Base-by-base conservation (phyloP, 2,329 filamentous ascomycete genomes). In the Aspergillus sp. region DNA sequence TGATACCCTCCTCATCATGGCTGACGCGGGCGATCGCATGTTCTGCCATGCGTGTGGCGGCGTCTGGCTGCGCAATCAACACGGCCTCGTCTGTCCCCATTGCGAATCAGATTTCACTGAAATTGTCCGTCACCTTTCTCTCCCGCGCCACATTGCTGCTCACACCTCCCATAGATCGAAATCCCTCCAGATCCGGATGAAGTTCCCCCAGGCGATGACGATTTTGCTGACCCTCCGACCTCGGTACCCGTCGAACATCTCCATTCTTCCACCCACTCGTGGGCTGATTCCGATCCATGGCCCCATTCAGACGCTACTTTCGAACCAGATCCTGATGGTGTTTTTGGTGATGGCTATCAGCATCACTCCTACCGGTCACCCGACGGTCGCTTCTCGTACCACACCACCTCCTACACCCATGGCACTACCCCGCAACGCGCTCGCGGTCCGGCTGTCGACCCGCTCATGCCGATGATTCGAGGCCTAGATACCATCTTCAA, bases 71-170 rank as follows among this genome's bases (percentile, higher is more conserved):
- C 79, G 84, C 54, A 83, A 89, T 54, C 45, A 88, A 58, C 78
- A 81, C 59, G 86, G 81, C 21, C 74, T 96, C 57, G 76, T 75
- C 14, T 99, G 94, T 67, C 91, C 91, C 14, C 71, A 76, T n/a
- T 99, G 94, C 68, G 69, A 80, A 3, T 85, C 85, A 34, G 90
- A 96, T 17, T 86, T 90, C 60, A 90, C 85, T 14, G 92, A 99
- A 75, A 91, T 97, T 63, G 92, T 96, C 78, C 66, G 87, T 29
- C 2, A 29, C 25, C 78, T 34, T 45, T 50, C 51, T 21, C 47
- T 38, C 16, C 21, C 49, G 32, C 49, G 42, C 11, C 29, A 55
- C 47, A 34, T 36, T 14, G 19, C 13, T 23, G 19, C 52, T 41
- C 13, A 42, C 46, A 10, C 17, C 44, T 47, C 42, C 45, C 21